Base-by-base conservation (phyloP, 2,329 filamentous ascomycete species). In the Pseudocercospora fijiensis region DNA sequence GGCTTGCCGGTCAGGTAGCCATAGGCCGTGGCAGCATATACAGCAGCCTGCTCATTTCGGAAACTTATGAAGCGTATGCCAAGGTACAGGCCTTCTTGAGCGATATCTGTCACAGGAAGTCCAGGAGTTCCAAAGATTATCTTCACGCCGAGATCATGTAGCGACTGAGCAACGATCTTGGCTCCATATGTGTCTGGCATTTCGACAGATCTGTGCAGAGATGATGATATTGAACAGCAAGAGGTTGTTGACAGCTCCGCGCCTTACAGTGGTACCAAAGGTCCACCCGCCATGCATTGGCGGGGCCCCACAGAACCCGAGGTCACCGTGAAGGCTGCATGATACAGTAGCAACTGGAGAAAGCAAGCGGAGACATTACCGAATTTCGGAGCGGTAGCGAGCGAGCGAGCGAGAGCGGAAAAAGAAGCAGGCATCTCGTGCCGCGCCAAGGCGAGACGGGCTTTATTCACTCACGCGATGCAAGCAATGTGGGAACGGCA, bases 41-140 rank as follows among this genome's bases (percentile, higher is more conserved):
- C 81, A 30, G 82, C 83, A 10, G 84, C 83, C 72, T 87, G 84
- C 67, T 87, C 84, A 67, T 86, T 86, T 28, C 84, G 77, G 67
- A 86, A 86, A 26, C 80, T 83, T 58, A 86, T 81, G 73, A 86
- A 86, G 28, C 82, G 79, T 65, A 86, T 85, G 0, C 84, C 84
- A 47, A 85, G 74, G 58, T 82, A 80, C 70, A 86, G 82, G 57
- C 81, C 82, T 73, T 85, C 80, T 72, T 86, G 83, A 22, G 82
- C 84, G 43, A 86, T 84, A 61, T 85, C 82, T 27, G 84, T 81
- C 6, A 85, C 80, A 9, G 83, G 83, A 41, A 84, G 80, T n/a
- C 83, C 83, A 27, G 84, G 82, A 30, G 84, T 78, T 47, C 82
- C 83, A 69, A 85, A 84, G 65, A 85, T 78, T 41, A 83, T 80